Conservation (phyloP, 495 filamentous ascomycete species). For the Tuber brumale region DNA sequence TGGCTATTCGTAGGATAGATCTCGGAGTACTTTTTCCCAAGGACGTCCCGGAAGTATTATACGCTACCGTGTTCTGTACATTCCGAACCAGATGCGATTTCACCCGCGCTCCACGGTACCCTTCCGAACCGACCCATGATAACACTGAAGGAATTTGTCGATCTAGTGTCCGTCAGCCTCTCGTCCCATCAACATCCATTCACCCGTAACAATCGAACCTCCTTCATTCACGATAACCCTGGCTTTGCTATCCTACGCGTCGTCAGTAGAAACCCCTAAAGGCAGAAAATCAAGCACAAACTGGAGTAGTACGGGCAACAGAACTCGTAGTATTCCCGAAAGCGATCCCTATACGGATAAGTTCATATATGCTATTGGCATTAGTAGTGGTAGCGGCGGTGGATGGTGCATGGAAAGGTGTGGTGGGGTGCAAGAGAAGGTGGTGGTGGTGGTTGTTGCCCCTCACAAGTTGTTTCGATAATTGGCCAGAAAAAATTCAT, state of each 20-base stretch:
- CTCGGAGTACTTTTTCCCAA: constrained; percentile 72
- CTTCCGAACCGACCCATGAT: constrained; percentile 89
- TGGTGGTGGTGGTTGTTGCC: neutral
- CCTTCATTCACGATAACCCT: constrained; percentile 99
- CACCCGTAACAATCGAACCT: constrained; percentile 49
- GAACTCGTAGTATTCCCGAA: constrained; percentile 98
- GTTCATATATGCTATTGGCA: no score
- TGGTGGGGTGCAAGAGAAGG: no score
- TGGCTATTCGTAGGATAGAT: constrained; percentile 96
- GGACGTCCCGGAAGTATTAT: constrained; percentile 91
- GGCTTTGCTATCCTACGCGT: constrained; percentile 74
- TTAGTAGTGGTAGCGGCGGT: no score
- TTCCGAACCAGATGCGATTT: constrained; percentile 89
- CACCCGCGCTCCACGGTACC: constrained; percentile 92
- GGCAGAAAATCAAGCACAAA: constrained; percentile 11
- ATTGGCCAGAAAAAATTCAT: neutral
- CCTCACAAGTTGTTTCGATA: no score
- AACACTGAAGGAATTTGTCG: constrained; percentile 92
- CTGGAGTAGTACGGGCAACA: constrained; percentile 65
- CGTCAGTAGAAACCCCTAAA: constrained; percentile 1
- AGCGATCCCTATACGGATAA: constrained; percentile 92
- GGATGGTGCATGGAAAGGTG: no score
- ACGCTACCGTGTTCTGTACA: constrained; percentile 82
- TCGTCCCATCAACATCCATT: constrained; percentile 15
- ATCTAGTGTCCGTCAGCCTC: constrained; percentile 50